Evolutionary conservation across 305 asterid genomes (phyloP), one percentile per base, ranked within the genome.

Genomic region (Solanum hybrid): DNA sequence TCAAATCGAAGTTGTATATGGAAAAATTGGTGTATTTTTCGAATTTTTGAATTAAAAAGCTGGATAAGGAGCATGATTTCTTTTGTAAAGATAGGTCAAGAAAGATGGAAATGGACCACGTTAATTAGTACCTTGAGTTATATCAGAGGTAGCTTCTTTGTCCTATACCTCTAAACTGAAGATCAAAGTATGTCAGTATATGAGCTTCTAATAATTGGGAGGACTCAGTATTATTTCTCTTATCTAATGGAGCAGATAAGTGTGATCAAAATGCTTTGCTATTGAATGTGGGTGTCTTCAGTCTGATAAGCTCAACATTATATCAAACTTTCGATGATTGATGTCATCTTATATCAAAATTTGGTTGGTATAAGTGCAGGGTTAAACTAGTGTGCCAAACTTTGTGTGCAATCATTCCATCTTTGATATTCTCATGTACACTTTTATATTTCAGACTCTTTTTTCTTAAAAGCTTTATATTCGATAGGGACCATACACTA

Each of bases 41-140:
- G 12, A 84, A 51, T 17, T 51, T 84, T 10, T 13, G 22, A 19
- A 51, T 29, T 17, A 27, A 26, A 84, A 56, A 51, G 45, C 29
- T 85, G 27, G 45, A 51, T 15, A 29, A 12, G 87, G 12, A 85
- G 75, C 32, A 31, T 31, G 87, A 85, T 56, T 31, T 17, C 26
- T 86, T 89, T 69, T 69, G 89, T 60, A 72, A 72, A 77, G 80
- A 37, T 56, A 19, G 5, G 75, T 75, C 31, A 32, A 77, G 12
- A 45, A 90, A 75, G 51, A 64, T 88, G 77, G 19, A 72, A 38
- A 88, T 38, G 93, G 91, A 88, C 91, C 91, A 79, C 42, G 73
- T 60, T 76, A 14, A 51, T 69, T 27, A 85, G 42, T 91, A 91
- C 91, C 89, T 89, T 91, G 92, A 89, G 89, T 91, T 45, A 66